Evolutionary conservation across 2,329 filamentous ascomycete species (phyloP).

Genomic region (Escovopsis sp.): DNA sequence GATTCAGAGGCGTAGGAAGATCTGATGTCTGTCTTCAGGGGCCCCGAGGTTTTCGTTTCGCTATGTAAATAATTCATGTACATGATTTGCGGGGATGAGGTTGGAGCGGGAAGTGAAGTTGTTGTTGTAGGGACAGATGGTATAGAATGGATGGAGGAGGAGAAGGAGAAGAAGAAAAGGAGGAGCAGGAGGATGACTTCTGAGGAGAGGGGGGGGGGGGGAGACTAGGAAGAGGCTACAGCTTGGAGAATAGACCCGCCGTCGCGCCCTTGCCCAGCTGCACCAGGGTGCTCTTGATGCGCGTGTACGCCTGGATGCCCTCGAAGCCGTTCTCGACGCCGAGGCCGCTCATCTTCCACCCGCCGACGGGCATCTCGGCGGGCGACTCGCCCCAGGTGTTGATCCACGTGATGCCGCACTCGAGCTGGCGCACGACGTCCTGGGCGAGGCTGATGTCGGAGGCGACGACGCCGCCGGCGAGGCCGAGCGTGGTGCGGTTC

Average conservation of each 20-base stretch:
- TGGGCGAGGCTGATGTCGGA: slow-evolving; percentile 62
- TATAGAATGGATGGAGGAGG: not conserved
- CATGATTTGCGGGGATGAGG: no score
- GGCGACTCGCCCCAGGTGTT: slow-evolving; percentile 91
- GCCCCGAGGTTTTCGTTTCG: no score
- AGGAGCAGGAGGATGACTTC: not conserved
- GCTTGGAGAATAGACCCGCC: slow-evolving; percentile 53
- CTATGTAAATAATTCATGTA: no score
- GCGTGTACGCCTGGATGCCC: slow-evolving; percentile 68
- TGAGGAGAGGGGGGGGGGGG: not conserved
- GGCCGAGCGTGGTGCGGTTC: slow-evolving; percentile 62
- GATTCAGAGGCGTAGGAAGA: not conserved
- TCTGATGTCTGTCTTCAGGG: no score
- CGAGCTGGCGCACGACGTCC: slow-evolving; percentile 50
- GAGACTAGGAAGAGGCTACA: slow-evolving; percentile 23
- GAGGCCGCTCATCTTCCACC: slow-evolving; percentile 82
- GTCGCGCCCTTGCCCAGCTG: slow-evolving; percentile 58
- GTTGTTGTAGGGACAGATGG: not conserved
- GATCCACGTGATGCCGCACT: slow-evolving; percentile 83
- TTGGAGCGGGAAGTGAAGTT: not conserved
- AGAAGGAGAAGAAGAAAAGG: not conserved
- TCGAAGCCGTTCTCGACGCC: slow-evolving; percentile 74
- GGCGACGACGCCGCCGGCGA: slow-evolving; percentile 75
- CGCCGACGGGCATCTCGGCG: slow-evolving; percentile 83
- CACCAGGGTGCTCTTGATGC: slow-evolving; percentile 77